Conservation (phyloP, 768 basidiomycete species). For the Mycena albidolilacea region DNA sequence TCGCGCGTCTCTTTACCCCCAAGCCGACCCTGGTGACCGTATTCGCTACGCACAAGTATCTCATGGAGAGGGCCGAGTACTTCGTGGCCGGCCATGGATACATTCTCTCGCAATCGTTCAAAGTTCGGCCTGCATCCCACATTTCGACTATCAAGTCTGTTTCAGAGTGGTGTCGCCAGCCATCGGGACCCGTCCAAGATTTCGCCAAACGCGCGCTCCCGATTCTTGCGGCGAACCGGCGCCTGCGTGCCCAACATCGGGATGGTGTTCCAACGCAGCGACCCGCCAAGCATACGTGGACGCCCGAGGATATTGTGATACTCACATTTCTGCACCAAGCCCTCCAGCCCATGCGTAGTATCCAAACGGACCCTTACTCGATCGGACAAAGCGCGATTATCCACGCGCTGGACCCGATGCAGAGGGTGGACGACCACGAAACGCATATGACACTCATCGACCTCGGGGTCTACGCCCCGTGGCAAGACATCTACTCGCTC, state of each 20-base stretch:
- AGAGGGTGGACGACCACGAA: constrained; percentile 49
- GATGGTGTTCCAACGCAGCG: constrained; percentile 48
- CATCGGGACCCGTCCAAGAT: constrained; percentile 55
- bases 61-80: constrained; percentile 67
- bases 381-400: constrained; percentile 69
- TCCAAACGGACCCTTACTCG: constrained; percentile 76
- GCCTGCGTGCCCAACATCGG: constrained; percentile 48
- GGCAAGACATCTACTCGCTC: constrained; percentile 77
- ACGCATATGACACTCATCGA: constrained; percentile 71
- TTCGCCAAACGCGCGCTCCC: constrained; percentile 68
- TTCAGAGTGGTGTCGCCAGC: constrained; percentile 60
- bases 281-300: constrained; percentile 58
- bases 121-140: constrained; percentile 74
- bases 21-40: constrained; percentile 52
- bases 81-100: constrained; percentile 70
- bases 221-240: constrained; percentile 55
- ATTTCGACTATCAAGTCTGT: constrained; percentile 67
- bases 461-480: constrained; percentile 83
- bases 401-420: constrained; percentile 64
- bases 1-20: constrained; percentile 59
- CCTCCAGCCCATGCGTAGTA: constrained; percentile 61
- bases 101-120: constrained; percentile 64
- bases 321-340: constrained; percentile 72
- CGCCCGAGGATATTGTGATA: constrained; percentile 67
- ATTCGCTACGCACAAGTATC: constrained; percentile 73